Conservation (phyloP, 768 basidiomycete genomes). For the Pisolithus albus region DNA sequence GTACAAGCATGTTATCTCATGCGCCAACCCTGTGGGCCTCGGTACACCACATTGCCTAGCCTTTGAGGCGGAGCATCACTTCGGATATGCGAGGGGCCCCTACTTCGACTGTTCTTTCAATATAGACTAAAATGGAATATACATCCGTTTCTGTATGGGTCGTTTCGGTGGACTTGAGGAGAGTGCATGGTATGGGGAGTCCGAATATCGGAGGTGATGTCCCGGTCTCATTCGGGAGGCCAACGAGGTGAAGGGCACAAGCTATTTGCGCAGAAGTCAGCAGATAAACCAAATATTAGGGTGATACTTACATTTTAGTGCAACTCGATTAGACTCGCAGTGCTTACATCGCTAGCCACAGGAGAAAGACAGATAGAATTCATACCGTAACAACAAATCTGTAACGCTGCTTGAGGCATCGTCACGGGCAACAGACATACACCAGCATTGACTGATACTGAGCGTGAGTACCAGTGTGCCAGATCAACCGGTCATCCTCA, state of each 20-base stretch:
- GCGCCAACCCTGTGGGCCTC: conserved; percentile 4
- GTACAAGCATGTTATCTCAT: background rate
- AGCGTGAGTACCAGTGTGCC: too few relatives aligned
- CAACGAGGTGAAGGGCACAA: conserved; percentile 11
- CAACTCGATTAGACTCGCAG: too few relatives aligned
- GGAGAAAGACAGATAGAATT: too few relatives aligned
- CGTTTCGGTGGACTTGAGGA: conserved; percentile 4
- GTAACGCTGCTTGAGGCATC: too few relatives aligned
- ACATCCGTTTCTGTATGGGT: conserved; percentile 14
- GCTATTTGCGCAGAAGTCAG: background rate
- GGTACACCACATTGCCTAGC: conserved; percentile 9
- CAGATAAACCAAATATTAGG: too few relatives aligned
- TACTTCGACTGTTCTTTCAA: conserved; percentile 12
- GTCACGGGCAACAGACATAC: too few relatives aligned
- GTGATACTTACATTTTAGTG: too few relatives aligned
- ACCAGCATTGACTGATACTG: too few relatives aligned
- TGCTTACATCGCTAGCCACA: too few relatives aligned
- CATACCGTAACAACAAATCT: too few relatives aligned
- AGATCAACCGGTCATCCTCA: too few relatives aligned
- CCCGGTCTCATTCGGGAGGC: conserved; percentile 10
- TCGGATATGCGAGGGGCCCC: conserved; percentile 19
- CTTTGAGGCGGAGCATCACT: conserved; percentile 26
- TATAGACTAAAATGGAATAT: conserved; percentile 3
- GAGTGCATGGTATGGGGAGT: conserved; percentile 9
- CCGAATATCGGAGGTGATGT: conserved; percentile 6